Base-by-base conservation (phyloP, 495 filamentous ascomycete genomes). In the Neurospora sp. region DNA sequence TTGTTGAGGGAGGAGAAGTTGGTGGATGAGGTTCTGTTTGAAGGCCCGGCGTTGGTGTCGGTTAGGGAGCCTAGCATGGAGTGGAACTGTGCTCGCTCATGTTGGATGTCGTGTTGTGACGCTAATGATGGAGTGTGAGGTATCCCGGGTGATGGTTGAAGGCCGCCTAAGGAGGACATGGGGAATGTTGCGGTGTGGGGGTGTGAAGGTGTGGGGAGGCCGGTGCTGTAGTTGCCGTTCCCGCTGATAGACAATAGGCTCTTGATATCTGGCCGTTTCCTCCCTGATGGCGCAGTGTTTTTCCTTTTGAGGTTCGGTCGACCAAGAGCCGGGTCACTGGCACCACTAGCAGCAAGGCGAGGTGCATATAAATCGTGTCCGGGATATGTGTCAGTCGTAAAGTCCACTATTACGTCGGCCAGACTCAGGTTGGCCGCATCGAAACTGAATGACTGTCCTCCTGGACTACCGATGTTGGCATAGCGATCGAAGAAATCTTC, bases 401-500 rank as follows among this genome's bases (percentile, higher is more conserved):
- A 80, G 47, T 87, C 86, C 14, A 87, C 82, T 4, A 83, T 79
- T 14, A 85, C 83, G 76, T 91, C 89, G 10, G 85, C 76, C 40
- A 92, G 81, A 38, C 80, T 83, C 7, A 87, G 78, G 71, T 85
- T 85, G 0, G 85, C 84, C 3, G 84, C 80, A 65, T 88, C 85
- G 69, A 88, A 87, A 12, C 80, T 84, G 39, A 85, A 86, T 0
- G 81, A 76, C 16, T 81, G 80, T 8, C 81, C 81, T 35, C 80
- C 82, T 0, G 80, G 76, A 12, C 82, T 79, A 4, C 81, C 81
- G 12, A 86, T 78, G 61, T 83, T 85, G 3, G 81, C 81, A 70
- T 96, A 96, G 27, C 93, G 87, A 76, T 94, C 92, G 76, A 94
- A 90, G 79, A 96, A 96, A 75, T 94, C 92, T 74, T 96, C 93